Percentiles rank a stretch among this genome's conserved stretches.
Evolutionary conservation across 805 yeast genomes (phyloP).

Genomic region (Wickerhamia fluorescens): DNA sequence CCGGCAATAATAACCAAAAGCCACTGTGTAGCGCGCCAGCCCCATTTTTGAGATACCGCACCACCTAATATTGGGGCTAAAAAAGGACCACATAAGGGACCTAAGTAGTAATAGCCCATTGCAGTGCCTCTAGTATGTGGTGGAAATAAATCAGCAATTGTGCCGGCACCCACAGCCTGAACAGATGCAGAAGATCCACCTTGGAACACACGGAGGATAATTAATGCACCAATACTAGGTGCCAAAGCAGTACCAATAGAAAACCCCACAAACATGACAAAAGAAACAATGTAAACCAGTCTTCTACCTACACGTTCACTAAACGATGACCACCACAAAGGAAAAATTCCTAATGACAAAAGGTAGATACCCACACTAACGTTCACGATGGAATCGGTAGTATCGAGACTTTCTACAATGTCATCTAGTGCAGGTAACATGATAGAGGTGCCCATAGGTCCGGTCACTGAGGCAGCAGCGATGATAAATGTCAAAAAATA

Average conservation of each 20-base stretch:
- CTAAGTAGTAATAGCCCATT: constrained; percentile 74
- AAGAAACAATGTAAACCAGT: constrained; percentile 63
- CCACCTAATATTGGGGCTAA: constrained; percentile 77
- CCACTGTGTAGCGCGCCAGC: constrained; percentile 91
- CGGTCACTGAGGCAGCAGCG: constrained; percentile 69
- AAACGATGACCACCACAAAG: constrained; percentile 84
- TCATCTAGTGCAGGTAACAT: constrained; percentile 70
- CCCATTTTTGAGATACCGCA: constrained; percentile 60
- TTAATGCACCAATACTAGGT: constrained; percentile 52
- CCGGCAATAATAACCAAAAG: constrained; percentile 65
- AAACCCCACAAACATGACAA: constrained; percentile 54
- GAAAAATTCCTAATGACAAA: constrained; percentile 68
- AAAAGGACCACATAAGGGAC: constrained; percentile 76
- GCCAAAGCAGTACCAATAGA: constrained; percentile 67
- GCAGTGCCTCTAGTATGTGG: constrained; percentile 70
- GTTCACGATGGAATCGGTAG: constrained; percentile 57
- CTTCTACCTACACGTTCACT: constrained; percentile 74
- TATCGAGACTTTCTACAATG: constrained; percentile 46
- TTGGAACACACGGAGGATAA: constrained; percentile 60
- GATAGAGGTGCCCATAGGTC: constrained; percentile 87
- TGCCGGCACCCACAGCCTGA: constrained; percentile 87
- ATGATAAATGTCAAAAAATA: constrained; percentile 52
- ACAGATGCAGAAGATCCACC: constrained; percentile 85
- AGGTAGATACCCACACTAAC: constrained; percentile 76
- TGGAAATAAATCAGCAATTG: constrained; percentile 65